These are phyloP conservation scores for Alternaria triticina DNA, from an alignment of 2,329 filamentous ascomycete genomes.

Conservation along the genomic window DNA sequence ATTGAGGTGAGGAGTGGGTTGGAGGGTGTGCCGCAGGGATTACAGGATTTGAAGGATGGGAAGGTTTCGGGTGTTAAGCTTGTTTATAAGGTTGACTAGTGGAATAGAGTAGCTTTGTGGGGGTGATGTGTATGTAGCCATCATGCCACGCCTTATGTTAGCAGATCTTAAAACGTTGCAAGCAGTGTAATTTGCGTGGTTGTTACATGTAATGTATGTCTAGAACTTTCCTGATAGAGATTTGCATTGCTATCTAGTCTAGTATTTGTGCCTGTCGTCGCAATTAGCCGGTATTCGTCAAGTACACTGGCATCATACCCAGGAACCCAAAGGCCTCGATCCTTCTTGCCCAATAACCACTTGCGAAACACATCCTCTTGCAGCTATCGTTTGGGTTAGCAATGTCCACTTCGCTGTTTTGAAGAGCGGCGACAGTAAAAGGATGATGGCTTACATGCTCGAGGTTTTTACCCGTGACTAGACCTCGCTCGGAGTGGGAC, in stretches of 20 bases:
- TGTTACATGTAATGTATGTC: background rate
- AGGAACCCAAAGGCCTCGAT: background rate
- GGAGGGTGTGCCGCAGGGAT: constrained; percentile 37
- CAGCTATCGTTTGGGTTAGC: background rate
- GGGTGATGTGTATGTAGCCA: background rate
- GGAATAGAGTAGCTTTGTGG: background rate
- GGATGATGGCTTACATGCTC: background rate
- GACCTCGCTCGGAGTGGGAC: background rate
- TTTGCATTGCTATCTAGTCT: background rate
- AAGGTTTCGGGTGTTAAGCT: constrained; percentile 46
- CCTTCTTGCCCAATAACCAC: background rate
- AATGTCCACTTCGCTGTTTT: background rate
- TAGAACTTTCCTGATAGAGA: background rate
- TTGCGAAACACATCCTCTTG: background rate
- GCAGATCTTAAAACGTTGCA: background rate
- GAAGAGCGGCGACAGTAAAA: background rate
- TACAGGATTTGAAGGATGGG: constrained; percentile 40
- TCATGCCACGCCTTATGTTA: background rate
- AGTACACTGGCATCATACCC: background rate
- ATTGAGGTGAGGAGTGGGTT: constrained; percentile 36
- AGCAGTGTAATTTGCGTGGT: background rate
- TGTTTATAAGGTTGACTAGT: constrained; percentile 32
- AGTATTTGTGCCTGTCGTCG: background rate
- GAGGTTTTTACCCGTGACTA: background rate
- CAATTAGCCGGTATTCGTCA: too few relatives aligned